Conservation (phyloP, 306 rosid species). For the Glycine latifolia region DNA sequence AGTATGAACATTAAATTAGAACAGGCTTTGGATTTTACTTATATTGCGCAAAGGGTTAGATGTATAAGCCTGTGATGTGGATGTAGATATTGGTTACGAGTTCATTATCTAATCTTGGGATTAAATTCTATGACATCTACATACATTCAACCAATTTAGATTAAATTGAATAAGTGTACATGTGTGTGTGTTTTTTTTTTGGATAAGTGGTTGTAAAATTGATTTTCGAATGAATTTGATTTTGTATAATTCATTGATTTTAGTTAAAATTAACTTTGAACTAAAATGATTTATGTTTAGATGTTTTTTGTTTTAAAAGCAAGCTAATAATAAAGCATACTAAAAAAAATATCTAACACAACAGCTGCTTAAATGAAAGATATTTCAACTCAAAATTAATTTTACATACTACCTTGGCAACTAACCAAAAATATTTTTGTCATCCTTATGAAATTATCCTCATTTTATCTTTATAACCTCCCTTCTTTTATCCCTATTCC, state of each 20-base stretch:
- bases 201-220: neutral
- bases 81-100: neutral
- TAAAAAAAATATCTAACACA: too few relatives aligned
- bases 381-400: too few relatives aligned
- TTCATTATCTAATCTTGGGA: too few relatives aligned
- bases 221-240: neutral
- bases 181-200: neutral
- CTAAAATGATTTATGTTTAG: neutral
- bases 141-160: neutral
- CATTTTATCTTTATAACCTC: neutral
- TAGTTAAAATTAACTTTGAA: neutral
- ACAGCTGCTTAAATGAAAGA: too few relatives aligned
- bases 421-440: too few relatives aligned
- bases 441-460: neutral
- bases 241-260: neutral
- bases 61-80: neutral
- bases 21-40: neutral
- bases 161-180: too few relatives aligned
- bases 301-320: neutral
- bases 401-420: too few relatives aligned
- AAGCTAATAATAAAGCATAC: too few relatives aligned
- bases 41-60: neutral
- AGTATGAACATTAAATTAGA: neutral
- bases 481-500: neutral
- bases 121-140: neutral